These are phyloP conservation scores for Chenopodium berlandieri DNA, from an alignment of 148 eudicot genomes.

Conservation along the genomic window DNA sequence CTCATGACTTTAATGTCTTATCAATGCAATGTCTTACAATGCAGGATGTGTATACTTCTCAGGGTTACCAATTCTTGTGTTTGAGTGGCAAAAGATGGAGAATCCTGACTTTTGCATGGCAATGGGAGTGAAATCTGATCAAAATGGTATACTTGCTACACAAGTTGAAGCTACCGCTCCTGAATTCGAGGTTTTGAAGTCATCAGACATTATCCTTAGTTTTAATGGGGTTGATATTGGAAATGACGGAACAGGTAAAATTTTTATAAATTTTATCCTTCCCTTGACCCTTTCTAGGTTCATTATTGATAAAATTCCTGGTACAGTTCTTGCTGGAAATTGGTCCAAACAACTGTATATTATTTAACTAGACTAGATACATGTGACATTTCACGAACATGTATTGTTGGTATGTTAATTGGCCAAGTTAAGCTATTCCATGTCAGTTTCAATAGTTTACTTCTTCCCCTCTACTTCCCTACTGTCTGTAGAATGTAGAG, in stretches of 20 bases:
- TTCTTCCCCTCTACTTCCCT: not conserved
- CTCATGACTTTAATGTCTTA: too few species aligned
- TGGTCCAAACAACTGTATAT: not conserved
- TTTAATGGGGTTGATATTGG: slow-evolving; percentile 82
- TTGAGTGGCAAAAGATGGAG: slow-evolving; percentile 94
- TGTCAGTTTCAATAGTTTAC: not conserved
- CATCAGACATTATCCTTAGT: slow-evolving; percentile 74
- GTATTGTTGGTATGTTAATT: not conserved
- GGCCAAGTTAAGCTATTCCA: not conserved
- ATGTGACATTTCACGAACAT: not conserved
- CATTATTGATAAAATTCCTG: not conserved
- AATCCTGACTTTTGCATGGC: slow-evolving; percentile 69
- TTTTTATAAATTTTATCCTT: not conserved
- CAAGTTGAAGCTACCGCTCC: slow-evolving; percentile 76
- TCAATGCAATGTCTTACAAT: not conserved
- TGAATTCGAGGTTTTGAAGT: slow-evolving; percentile 55
- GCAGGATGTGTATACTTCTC: slow-evolving; percentile 5
- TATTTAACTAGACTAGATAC: too few species aligned
- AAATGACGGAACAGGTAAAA: slow-evolving; percentile 80
- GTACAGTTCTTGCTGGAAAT: not conserved
- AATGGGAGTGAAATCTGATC: slow-evolving; percentile 71
- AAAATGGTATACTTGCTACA: slow-evolving; percentile 80
- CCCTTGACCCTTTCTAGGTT: not conserved
- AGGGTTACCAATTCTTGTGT: slow-evolving; percentile 79
- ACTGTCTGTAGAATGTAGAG: too few species aligned